Conservation (phyloP, 1,284 basidiomycete species). For the Cryptococcus hybrid region DNA sequence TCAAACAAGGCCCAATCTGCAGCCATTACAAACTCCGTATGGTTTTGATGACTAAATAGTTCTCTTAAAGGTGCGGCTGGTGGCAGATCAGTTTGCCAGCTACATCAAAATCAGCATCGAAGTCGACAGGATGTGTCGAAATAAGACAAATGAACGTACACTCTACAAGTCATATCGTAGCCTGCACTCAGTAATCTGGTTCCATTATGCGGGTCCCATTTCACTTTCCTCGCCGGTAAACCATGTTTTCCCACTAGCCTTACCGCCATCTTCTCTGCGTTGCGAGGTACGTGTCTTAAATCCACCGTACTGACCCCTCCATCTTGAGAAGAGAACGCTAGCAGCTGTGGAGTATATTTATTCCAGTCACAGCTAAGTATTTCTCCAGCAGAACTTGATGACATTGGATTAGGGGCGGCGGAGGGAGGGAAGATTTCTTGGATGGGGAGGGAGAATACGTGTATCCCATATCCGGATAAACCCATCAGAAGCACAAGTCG, state of each 20-base stretch:
- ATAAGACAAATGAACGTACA: constrained; percentile 58
- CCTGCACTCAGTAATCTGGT: constrained; percentile 59
- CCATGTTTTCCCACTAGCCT: constrained; percentile 49
- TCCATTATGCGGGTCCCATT: constrained; percentile 59
- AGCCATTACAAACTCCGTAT: constrained; percentile 94
- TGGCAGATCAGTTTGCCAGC: constrained; percentile 50
- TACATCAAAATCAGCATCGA: not conserved
- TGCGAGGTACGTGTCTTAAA: constrained; percentile 23
- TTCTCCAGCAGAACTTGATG: constrained; percentile 11
- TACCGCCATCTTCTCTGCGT: constrained; percentile 13
- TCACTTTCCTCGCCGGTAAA: constrained; percentile 54
- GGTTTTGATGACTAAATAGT: constrained; percentile 61
- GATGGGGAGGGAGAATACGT: constrained; percentile 50
- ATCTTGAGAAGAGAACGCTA: constrained; percentile 56
- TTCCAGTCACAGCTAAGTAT: constrained; percentile 56
- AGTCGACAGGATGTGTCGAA: no score
- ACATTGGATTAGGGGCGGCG: not conserved
- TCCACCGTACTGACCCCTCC: constrained; percentile 53
- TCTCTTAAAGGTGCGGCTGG: constrained; percentile 53
- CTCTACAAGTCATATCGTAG: constrained; percentile 95
- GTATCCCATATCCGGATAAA: constrained; percentile 77
- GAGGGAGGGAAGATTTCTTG: not conserved
- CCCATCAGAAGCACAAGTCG: constrained; percentile 82
- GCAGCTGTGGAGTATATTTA: constrained; percentile 54
- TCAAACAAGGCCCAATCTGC: constrained; percentile 81